Percentiles rank a stretch among this genome's conserved stretches.
Conservation (phyloP, 2,329 filamentous ascomycete species). For the Geosmithia flava region DNA sequence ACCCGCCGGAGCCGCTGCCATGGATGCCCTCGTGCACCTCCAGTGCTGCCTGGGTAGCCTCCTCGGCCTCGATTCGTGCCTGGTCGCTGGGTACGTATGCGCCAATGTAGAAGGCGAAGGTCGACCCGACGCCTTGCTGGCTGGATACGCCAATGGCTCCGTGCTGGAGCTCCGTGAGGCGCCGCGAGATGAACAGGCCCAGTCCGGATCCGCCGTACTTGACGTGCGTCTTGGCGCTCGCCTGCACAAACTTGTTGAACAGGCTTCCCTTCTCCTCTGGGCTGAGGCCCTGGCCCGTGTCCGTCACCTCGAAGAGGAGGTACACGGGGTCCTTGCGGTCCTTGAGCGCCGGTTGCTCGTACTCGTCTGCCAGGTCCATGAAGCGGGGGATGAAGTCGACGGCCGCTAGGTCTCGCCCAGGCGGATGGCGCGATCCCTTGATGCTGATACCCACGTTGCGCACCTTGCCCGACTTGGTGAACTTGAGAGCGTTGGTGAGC, state of each 20-base stretch:
- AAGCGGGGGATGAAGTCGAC: slow-evolving; percentile 53
- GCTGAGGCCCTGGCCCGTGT: slow-evolving; percentile 64
- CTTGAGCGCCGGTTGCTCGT: slow-evolving; percentile 18
- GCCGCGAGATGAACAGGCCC: slow-evolving; percentile 66
- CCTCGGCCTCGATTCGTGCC: slow-evolving; percentile 26
- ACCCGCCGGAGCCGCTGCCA: neutral
- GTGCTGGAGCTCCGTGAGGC: slow-evolving; percentile 70
- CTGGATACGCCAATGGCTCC: slow-evolving; percentile 67
- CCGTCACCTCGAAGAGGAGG: slow-evolving; percentile 61
- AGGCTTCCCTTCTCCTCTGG: slow-evolving; percentile 60
- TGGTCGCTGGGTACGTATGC: slow-evolving; percentile 30
- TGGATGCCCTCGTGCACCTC: slow-evolving; percentile 9
- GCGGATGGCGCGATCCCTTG: slow-evolving; percentile 26
- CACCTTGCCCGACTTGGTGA: slow-evolving; percentile 52
- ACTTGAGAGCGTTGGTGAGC: slow-evolving; percentile 72
- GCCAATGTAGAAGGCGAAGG: slow-evolving; percentile 64
- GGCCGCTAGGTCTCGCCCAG: slow-evolving; percentile 23
- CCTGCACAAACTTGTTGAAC: slow-evolving; percentile 71
- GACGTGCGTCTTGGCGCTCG: slow-evolving; percentile 62
- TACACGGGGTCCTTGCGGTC: slow-evolving; percentile 37
- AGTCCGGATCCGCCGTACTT: slow-evolving; percentile 71
- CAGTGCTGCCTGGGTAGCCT: slow-evolving; percentile 19
- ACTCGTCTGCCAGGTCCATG: slow-evolving; percentile 26
- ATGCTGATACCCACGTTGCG: slow-evolving; percentile 40
- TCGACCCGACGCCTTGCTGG: slow-evolving; percentile 57